Evolutionary conservation across 371 early-diverging fungal genomes (phyloP).

Genomic region (Lichtheimia ramosa): DNA sequence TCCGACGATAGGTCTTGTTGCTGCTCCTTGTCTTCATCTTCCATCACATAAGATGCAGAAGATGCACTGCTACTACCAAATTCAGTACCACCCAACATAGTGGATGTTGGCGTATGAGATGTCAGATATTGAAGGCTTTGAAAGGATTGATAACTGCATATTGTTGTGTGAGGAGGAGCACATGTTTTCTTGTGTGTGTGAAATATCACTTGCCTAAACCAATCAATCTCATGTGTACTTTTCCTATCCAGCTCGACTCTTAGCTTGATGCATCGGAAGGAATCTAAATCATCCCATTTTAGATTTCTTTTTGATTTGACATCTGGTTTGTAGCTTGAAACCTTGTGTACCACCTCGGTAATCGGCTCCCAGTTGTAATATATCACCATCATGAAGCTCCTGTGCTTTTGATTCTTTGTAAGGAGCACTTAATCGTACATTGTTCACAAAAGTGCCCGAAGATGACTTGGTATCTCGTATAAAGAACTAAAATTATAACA

Average conservation of each 20-base stretch:
- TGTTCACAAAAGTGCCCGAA: slow-evolving; percentile 95
- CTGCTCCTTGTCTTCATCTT: neutral
- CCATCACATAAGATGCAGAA: too few species aligned
- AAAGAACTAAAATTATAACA: slow-evolving; percentile 59
- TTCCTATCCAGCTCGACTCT: slow-evolving; percentile 69
- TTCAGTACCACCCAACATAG: neutral
- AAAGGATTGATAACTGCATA: neutral
- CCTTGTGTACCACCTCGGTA: slow-evolving; percentile 28
- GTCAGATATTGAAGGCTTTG: neutral
- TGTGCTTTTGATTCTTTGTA: slow-evolving; percentile 79
- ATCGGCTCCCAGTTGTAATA: slow-evolving; percentile 92
- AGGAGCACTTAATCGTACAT: slow-evolving; percentile 81
- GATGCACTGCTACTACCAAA: slow-evolving; percentile 1
- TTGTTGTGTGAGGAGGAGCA: neutral
- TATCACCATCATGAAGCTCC: slow-evolving; percentile 84
- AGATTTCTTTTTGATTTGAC: neutral
- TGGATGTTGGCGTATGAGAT: neutral
- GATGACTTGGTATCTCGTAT: slow-evolving; percentile 91
- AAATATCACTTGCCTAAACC: slow-evolving; percentile 1
- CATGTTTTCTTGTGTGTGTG: too few species aligned
- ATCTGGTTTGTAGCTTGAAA: neutral
- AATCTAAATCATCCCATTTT: slow-evolving; percentile 30
- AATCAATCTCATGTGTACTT: slow-evolving; percentile 6
- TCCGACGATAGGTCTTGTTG: neutral
- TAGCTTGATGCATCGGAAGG: slow-evolving; percentile 74